Conservation (phyloP, 495 filamentous ascomycete genomes). For the Daldinia decipiens region DNA sequence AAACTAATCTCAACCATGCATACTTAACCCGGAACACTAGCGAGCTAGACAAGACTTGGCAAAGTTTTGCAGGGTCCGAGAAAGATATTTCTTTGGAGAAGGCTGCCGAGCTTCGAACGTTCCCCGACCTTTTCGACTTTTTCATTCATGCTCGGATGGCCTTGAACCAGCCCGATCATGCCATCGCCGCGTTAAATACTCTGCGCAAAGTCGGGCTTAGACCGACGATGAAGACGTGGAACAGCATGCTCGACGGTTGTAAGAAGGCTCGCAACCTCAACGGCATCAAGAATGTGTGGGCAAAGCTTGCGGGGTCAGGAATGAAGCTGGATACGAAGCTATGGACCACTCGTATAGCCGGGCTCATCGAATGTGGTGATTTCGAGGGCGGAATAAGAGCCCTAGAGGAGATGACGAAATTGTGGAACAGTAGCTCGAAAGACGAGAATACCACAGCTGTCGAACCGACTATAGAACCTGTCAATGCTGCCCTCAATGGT, state of each 20-base stretch:
- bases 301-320: constrained; percentile 60
- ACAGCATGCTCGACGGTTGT: constrained; percentile 70
- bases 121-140: constrained; percentile 59
- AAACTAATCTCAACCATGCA: constrained; percentile 13
- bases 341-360: constrained; percentile 73
- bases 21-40: constrained; percentile 4
- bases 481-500: constrained; percentile 69
- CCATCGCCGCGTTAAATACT: constrained; percentile 68
- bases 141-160: constrained; percentile 65
- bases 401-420: constrained; percentile 67
- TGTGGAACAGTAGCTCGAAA: constrained; percentile 59
- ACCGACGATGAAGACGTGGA: constrained; percentile 68
- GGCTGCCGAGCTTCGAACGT: constrained; percentile 33
- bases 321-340: constrained; percentile 63
- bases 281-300: constrained; percentile 68
- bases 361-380: constrained; percentile 62
- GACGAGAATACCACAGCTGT: constrained; percentile 49
- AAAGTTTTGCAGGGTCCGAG: constrained; percentile 46
- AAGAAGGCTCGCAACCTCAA: constrained; percentile 56
- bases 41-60: constrained; percentile 46
- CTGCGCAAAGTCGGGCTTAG: constrained; percentile 61
- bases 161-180: constrained; percentile 57
- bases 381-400: constrained; percentile 62
- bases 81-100: constrained; percentile 34
- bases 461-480: constrained; percentile 65